Conservation (phyloP, 441 rosid species). For the Melastoma candidum region DNA sequence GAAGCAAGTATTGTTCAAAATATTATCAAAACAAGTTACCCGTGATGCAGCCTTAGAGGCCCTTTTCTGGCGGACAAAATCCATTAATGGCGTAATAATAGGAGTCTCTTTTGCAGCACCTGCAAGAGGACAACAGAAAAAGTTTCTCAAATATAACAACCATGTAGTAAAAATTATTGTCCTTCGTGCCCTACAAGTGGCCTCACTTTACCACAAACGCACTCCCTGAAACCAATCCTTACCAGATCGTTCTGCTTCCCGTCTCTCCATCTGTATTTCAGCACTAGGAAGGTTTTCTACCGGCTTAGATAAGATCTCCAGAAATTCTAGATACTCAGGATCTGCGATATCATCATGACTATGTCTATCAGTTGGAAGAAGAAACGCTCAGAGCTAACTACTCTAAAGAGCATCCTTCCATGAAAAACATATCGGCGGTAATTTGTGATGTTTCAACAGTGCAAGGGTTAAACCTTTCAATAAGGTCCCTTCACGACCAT, state of each 20-base stretch:
- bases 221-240: constrained; percentile 11
- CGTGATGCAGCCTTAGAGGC: constrained; percentile 39
- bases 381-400: no score
- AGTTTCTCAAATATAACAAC: no score
- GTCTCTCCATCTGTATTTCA: constrained; percentile 60
- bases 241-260: constrained; percentile 64
- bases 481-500: constrained; percentile 74
- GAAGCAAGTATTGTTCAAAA: not conserved
- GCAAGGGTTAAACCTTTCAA: constrained; percentile 26
- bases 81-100: constrained; percentile 70
- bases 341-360: constrained; percentile 27
- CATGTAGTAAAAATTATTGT: no score
- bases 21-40: constrained; percentile 22
- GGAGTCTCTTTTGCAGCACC: constrained; percentile 38
- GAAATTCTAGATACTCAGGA: constrained; percentile 75
- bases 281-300: constrained; percentile 64
- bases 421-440: no score
- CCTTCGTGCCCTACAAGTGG: no score
- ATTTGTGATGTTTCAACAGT: not conserved
- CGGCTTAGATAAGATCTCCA: constrained; percentile 59
- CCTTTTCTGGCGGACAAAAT: constrained; percentile 70
- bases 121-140: constrained; percentile 8
- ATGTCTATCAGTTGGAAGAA: not conserved
- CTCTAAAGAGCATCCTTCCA: no score
- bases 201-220: not conserved